phyloP scores from a whole-genome alignment of 2,329 filamentous ascomycete species.

The Penicillium sp. region DNA sequence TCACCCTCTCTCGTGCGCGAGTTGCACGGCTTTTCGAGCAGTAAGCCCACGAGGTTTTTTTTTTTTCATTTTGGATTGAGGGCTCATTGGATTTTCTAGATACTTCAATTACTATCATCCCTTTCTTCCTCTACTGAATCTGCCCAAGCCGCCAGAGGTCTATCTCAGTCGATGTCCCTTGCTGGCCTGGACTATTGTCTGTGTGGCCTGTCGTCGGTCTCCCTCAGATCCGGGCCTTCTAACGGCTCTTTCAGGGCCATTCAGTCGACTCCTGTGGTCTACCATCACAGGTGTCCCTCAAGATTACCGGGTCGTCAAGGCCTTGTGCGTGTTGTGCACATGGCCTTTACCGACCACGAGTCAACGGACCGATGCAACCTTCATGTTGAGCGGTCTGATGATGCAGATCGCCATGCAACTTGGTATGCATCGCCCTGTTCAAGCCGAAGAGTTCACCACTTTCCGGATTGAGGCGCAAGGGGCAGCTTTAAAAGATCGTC shows the following conservation, averaged over 20 bases:
- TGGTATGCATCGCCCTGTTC: constrained; percentile 64
- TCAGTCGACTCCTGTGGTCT: constrained; percentile 62
- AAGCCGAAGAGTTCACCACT: constrained; percentile 59
- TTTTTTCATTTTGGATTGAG: background rate
- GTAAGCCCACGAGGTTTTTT: constrained; percentile 31
- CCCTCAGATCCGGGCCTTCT: constrained; percentile 58
- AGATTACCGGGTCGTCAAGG: constrained; percentile 66
- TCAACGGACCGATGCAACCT: constrained; percentile 64
- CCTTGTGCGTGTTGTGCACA: constrained; percentile 63
- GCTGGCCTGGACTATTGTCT: constrained; percentile 67
- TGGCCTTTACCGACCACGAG: constrained; percentile 66
- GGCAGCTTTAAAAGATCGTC: constrained; percentile 64
- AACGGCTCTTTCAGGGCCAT: constrained; percentile 52
- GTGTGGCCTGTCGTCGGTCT: constrained; percentile 63
- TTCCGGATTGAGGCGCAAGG: constrained; percentile 57
- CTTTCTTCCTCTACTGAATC: constrained; percentile 64
- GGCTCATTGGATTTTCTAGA: constrained; percentile 46
- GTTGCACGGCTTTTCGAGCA: constrained; percentile 50
- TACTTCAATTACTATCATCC: constrained; percentile 67
- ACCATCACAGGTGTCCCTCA: constrained; percentile 62
- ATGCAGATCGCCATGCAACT: constrained; percentile 68
- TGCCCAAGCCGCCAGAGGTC: constrained; percentile 56
- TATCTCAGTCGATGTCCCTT: constrained; percentile 61
- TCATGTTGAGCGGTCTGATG: constrained; percentile 66
- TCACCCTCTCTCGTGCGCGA: constrained; percentile 42